phyloP scores from a whole-genome alignment of 768 basidiomycete species.

The Mycena rebaudengoi region DNA sequence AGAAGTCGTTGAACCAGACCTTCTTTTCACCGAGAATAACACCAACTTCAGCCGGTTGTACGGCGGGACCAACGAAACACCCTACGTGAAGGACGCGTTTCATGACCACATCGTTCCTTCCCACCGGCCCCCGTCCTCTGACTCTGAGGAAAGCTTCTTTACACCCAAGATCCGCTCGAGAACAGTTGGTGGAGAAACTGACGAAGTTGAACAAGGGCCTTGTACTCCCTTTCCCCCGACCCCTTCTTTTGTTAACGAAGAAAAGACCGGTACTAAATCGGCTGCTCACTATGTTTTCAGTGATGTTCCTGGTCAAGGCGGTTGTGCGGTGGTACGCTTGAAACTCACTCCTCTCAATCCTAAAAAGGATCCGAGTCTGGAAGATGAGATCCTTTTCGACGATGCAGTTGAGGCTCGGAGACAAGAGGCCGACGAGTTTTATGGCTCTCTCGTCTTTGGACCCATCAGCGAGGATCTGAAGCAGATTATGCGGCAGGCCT shows the following conservation, averaged over 20 bases:
- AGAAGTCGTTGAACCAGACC: constrained; percentile 79
- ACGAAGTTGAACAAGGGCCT: constrained; percentile 59
- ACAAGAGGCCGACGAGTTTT: constrained; percentile 97
- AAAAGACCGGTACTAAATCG: constrained; percentile 88
- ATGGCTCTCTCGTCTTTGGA: constrained; percentile 79
- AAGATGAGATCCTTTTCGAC: constrained; percentile 92
- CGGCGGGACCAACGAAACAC: constrained; percentile 82
- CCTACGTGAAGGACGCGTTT: constrained; percentile 96
- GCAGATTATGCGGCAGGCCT: constrained; percentile 96
- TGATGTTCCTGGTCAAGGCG: constrained; percentile 89
- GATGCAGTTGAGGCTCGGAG: constrained; percentile 89
- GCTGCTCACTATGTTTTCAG: constrained; percentile 91
- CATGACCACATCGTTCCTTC: constrained; percentile 94
- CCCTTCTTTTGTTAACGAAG: constrained; percentile 82
- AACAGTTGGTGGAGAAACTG: constrained; percentile 51
- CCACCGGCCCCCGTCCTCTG: constrained; percentile 72
- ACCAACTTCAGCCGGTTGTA: constrained; percentile 95
- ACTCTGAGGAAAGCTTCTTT: constrained; percentile 57
- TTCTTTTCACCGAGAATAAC: constrained; percentile 97
- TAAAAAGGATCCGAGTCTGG: constrained; percentile 79
- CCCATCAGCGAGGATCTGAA: constrained; percentile 91
- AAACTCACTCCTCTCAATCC: constrained; percentile 86
- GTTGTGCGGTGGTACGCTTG: constrained; percentile 93
- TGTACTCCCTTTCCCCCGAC: constrained; percentile 66
- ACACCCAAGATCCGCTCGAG: constrained; percentile 58